Percentiles rank a stretch among this genome's conserved stretches.
phyloP scores from a whole-genome alignment of 1,139 yeast species.

The Debaryomyces subglobosus region DNA sequence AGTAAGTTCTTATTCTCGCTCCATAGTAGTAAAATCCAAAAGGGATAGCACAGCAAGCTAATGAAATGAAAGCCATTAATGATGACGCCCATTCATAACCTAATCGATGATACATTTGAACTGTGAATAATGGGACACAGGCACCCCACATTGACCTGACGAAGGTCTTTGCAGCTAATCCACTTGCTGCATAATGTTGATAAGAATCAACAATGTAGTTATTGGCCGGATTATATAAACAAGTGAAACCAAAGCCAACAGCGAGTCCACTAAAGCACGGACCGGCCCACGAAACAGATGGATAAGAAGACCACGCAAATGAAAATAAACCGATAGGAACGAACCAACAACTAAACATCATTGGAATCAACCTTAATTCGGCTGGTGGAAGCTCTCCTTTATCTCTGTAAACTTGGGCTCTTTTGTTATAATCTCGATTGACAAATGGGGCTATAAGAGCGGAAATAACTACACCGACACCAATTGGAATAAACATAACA shows the following conservation, averaged over 20 bases:
- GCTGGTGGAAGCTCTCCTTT: slow-evolving; percentile 63
- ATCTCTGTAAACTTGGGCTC: slow-evolving; percentile 52
- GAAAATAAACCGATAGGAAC: slow-evolving; percentile 61
- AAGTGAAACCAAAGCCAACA: slow-evolving; percentile 63
- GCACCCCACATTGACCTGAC: slow-evolving; percentile 76
- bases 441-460: slow-evolving; percentile 56
- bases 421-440: slow-evolving; percentile 59
- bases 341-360: slow-evolving; percentile 67
- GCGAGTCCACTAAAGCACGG: slow-evolving; percentile 62
- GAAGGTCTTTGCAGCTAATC: slow-evolving; percentile 67
- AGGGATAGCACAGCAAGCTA: slow-evolving; percentile 67
- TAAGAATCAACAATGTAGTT: slow-evolving; percentile 73
- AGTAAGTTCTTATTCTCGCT: slow-evolving; percentile 53
- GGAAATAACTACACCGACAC: slow-evolving; percentile 63
- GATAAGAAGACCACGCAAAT: slow-evolving; percentile 67
- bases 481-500: slow-evolving; percentile 71
- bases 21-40: slow-evolving; percentile 56
- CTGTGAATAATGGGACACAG: slow-evolving; percentile 71
- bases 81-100: slow-evolving; percentile 75
- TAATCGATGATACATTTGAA: slow-evolving; percentile 73
- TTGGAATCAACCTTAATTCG: slow-evolving; percentile 61
- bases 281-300: slow-evolving; percentile 62
- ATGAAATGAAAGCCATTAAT: slow-evolving; percentile 63
- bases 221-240: slow-evolving; percentile 67
- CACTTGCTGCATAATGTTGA: slow-evolving; percentile 73